Base-by-base conservation (phyloP, 2,329 filamentous ascomycete genomes). In the Colletotrichum filicis region DNA sequence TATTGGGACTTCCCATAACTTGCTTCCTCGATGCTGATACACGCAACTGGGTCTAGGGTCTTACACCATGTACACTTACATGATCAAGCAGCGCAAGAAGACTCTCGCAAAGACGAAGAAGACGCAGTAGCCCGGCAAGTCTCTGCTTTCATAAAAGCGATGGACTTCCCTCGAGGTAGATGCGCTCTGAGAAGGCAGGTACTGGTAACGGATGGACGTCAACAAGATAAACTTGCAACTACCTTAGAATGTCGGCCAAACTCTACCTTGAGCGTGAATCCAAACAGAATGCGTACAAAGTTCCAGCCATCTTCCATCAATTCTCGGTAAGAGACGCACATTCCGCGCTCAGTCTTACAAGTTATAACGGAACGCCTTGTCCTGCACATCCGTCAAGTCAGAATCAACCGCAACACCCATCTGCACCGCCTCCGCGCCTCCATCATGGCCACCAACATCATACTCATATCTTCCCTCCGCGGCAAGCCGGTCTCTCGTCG, bases 31-130 rank as follows among this genome's bases (percentile, higher is more conserved):
- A 11, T 49, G 46, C 66, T 69, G 24, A 70, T 26, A 1, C 22
- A 4, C 6, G 0, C 22, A 12, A 1, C 28, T 37, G 5, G 19
- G n/a, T 8, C 14, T 42, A 73, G 64, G 69, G 9, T 79, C 94
- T 5, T 97, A 97, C 79, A 89, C 97, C 68, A 85, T 98, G 71
- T 98, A 96, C 80, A 94, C 94, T 22, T 94, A 98, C 84, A 98
- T 99, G 97, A 94, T 98, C 87, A 88, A 88, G 75, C 97, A 98
- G 87, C 89, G 96, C 77, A 88, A 90, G 77, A 97, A 95, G 89
- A 90, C 95, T 59, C 86, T 95, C 85, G 89, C 90, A 60, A 89
- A 87, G 60, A 46, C 7, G 37, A 14, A 14, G 12, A 73, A 73
- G 11, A 16, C 22, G 4, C 53, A 49, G 19, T 69, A 57, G 37